Base-by-base conservation (phyloP, 2,329 filamentous ascomycete species). In the Colletotrichum zoysiae region DNA sequence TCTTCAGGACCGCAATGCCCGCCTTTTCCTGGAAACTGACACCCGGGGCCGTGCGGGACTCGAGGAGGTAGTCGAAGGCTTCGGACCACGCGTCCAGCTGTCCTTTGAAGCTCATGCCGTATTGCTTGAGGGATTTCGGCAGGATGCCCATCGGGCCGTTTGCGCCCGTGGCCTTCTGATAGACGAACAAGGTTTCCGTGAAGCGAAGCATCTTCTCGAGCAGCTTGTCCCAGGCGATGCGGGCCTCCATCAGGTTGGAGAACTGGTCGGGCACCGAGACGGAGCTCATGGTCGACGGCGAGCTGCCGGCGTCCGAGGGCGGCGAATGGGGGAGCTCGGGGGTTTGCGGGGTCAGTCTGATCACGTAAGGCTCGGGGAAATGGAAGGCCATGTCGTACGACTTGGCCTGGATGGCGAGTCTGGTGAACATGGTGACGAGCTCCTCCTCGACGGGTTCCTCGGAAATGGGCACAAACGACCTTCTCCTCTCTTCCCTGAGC, bases 361-460 rank as follows among this genome's bases (percentile, higher is more conserved):
- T 88, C 8, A 91, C 88, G 67, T 86, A 90, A 0, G 89, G 89
- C 40, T 89, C 84, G 1, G 89, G 89, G 71, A 91, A 91, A 77
- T 91, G 89, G 76, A 91, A 91, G 42, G 89, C 89, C 88, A 91
- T 89, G 75, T 91, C 89, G 77, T 91, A 91, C 0, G 89, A 90
- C 76, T 91, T 91, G 55, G 89, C 89, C 77, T 91, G 89, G 55
- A 91, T 89, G 2, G 88, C 89, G 2, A 91, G 82, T 5, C 89
- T 85, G 1, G 87, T 90, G 75, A 91, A 91, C 82, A 91, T 90
- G 61, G 89, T 87, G 7, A 89, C 83, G 35, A 91, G 82, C 76
- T 91, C 89, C 62, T 88, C 84, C 73, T 90, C 87, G 7, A 88
- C 83, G 0, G 86, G 82, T 66, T 87, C 86, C 64, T 84, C 85